Base-by-base conservation (phyloP, 306 rosid genomes). In the Alnus glutinosa region DNA sequence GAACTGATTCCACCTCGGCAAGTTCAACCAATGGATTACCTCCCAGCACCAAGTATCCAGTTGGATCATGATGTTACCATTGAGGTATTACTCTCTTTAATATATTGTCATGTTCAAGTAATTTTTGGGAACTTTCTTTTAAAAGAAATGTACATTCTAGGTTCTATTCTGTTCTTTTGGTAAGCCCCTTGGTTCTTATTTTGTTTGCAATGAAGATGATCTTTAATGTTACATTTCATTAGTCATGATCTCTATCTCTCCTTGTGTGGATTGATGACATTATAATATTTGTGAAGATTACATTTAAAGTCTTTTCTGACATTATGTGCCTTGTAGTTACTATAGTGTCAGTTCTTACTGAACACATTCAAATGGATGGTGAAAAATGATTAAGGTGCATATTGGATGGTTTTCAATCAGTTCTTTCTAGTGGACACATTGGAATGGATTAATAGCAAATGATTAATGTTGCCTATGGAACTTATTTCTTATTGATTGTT, bases 41-140 rank as follows among this genome's bases (percentile, higher is more conserved):
- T 78, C 74, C 90, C 87, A n/a, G 82, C 86, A 14, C 83, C 77
- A 77, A 36, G 36, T 54, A 7, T 13, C 1, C 75, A 14, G 70
- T 47, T 80, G 77, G 86, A 87, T 71, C 81, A 77, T 39, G 81
- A 75, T 52, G 82, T 87, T 74, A 84, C 86, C 28, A 80, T 87
- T 16, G 88, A 85, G 90, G 88, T 84, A 82, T 66, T 52, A 49
- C 68, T 50, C 54, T 84, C 58, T 61, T 59, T 19, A 12, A 67
- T 67, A 39, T 16, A 37, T 3, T 23, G 11, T 7, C 8, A 39
- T 67, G 49, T 42, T 39, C 13, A 15, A 66, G 28, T 9, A 37
- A 64, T 10, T 59, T 59, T 39, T 4, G 51, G 42, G 8, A 3
- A 23, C 10, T 18, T 7, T 42, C 8, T 37, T 18, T 9, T 37